Percentiles rank a stretch among this genome's conserved stretches.
Conservation (phyloP, 2,329 filamentous ascomycete genomes). For the Chalaropsis ovoidea region DNA sequence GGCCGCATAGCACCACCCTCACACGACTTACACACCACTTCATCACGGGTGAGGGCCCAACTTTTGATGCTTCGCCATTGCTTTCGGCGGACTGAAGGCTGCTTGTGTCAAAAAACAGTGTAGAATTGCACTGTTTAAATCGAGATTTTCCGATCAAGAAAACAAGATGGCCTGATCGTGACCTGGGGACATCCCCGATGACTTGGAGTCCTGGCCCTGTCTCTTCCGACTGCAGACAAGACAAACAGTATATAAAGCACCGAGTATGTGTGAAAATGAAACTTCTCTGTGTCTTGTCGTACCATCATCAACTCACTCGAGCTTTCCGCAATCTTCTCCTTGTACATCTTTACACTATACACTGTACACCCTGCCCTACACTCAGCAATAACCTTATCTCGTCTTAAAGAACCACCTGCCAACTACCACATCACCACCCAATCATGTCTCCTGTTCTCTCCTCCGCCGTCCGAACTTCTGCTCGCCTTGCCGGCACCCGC, state of each 20-base stretch:
- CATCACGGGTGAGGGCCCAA: background rate
- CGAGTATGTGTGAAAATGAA: background rate
- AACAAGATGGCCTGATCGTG: conserved; percentile 17
- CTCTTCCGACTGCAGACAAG: background rate
- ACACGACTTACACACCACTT: conserved; percentile 20
- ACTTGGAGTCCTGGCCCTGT: background rate
- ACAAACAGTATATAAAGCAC: background rate
- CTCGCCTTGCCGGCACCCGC: conserved; percentile 31
- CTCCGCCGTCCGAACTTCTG: conserved; percentile 24
- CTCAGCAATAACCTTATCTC: conserved; percentile 3
- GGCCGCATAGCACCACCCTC: conserved; percentile 18
- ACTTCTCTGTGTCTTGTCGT: background rate
- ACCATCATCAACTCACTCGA: background rate
- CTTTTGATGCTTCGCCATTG: background rate
- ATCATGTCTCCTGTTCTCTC: conserved; percentile 22
- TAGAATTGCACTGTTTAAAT: background rate
- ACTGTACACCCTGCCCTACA: background rate
- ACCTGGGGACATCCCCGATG: background rate
- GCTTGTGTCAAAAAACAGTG: background rate
- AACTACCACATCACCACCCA: background rate
- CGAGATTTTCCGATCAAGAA: background rate
- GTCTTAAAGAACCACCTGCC: background rate
- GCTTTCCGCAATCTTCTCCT: too few relatives aligned
- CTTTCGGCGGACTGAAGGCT: background rate
- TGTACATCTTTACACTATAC: background rate